Evolutionary conservation across 306 rosid species (phyloP).

Genomic region (Corylus americana): DNA sequence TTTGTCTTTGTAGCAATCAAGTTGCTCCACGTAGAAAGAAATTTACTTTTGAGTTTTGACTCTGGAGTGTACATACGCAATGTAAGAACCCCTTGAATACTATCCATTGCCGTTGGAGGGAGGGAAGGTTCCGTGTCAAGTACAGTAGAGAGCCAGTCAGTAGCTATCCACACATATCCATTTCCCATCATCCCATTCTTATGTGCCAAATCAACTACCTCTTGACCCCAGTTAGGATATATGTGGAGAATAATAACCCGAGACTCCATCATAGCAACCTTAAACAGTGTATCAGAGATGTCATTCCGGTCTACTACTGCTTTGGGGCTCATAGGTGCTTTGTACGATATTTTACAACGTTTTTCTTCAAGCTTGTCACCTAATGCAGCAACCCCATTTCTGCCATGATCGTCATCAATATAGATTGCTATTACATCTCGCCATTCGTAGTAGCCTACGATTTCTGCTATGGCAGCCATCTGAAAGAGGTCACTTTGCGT

Average conservation of each 20-base stretch:
- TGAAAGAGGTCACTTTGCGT: slow-evolving; percentile 66
- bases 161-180: slow-evolving; percentile 92
- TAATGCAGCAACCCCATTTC: slow-evolving; percentile 75
- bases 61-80: slow-evolving; percentile 61
- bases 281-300: slow-evolving; percentile 61
- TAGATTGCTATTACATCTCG: slow-evolving; percentile 84
- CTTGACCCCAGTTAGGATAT: slow-evolving; percentile 41
- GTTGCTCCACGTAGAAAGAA: slow-evolving; percentile 75
- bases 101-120: slow-evolving; percentile 41
- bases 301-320: slow-evolving; percentile 37
- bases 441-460: slow-evolving; percentile 70
- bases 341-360: slow-evolving; percentile 78
- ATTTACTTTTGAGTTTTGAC: slow-evolving; percentile 53
- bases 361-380: slow-evolving; percentile 77
- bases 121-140: slow-evolving; percentile 52
- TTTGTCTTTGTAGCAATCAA: slow-evolving; percentile 37
- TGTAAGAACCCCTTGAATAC: slow-evolving; percentile 77
- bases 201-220: slow-evolving; percentile 57
- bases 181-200: slow-evolving; percentile 70
- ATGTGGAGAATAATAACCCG: slow-evolving; percentile 67
- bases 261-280: slow-evolving; percentile 76
- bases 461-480: slow-evolving; percentile 86
- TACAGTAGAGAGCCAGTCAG: slow-evolving; percentile 63
- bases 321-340: slow-evolving; percentile 64
- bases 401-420: slow-evolving; percentile 84